phyloP scores from a whole-genome alignment of 345 rosid species.

The Gossypium arboreum region DNA sequence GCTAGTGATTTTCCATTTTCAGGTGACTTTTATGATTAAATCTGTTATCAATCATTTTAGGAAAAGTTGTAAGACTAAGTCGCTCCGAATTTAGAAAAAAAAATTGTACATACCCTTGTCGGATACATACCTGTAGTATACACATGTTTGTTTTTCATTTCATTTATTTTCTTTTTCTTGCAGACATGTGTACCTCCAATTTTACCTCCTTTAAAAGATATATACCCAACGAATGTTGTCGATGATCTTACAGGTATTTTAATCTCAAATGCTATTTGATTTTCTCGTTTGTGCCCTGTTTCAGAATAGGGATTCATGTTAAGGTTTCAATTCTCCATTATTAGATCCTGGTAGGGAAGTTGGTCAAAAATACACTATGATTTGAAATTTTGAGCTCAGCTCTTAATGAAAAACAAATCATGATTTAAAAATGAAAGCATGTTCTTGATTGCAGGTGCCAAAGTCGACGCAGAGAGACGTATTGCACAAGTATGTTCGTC shows the following conservation, averaged over 20 bases:
- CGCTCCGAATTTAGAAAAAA: not conserved
- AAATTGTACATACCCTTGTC: not conserved
- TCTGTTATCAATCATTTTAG: not conserved
- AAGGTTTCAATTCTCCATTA: not conserved
- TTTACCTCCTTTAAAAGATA: conserved; percentile 69
- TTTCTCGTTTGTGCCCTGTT: not conserved
- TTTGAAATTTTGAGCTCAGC: not conserved
- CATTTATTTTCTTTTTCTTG: conserved; percentile 10
- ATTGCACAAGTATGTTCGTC: conserved; percentile 46
- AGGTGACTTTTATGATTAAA: conserved; percentile 37
- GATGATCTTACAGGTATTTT: conserved; percentile 70
- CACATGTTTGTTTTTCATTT: not conserved
- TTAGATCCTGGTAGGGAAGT: too few species aligned
- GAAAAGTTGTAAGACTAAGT: not conserved
- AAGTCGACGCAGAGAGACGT: conserved; percentile 56
- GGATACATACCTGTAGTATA: not conserved
- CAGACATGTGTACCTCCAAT: conserved; percentile 92
- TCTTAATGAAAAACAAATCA: not conserved
- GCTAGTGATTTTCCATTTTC: conserved; percentile 90
- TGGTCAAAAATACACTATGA: too few species aligned
- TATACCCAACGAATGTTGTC: conserved; percentile 64
- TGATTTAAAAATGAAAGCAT: not conserved
- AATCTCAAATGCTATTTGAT: conserved; percentile 3
- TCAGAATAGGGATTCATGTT: not conserved
- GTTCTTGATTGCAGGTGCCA: conserved; percentile 42